Evolutionary conservation across 306 rosid genomes (phyloP).

Genomic region (Adenanthera pavonina): DNA sequence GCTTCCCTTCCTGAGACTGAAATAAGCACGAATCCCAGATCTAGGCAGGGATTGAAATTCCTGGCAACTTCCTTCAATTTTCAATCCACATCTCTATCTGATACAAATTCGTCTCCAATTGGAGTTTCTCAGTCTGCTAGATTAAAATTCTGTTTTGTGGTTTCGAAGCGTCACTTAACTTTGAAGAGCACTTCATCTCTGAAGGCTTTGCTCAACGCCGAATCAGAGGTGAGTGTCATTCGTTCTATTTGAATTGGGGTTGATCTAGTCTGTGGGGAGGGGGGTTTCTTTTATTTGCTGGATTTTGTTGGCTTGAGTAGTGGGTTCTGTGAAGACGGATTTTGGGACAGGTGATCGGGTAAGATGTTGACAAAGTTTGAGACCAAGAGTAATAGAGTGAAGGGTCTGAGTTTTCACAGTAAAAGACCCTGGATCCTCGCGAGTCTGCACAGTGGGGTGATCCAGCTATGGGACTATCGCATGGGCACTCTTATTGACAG

Average conservation of each 20-base stretch:
- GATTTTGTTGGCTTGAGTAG: background rate
- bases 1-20: background rate
- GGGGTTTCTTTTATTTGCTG: background rate
- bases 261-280: constrained; percentile 1
- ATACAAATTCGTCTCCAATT: constrained; percentile 6
- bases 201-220: constrained; percentile 14
- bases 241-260: background rate
- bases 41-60: background rate
- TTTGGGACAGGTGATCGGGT: constrained; percentile 5
- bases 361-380: constrained; percentile 97
- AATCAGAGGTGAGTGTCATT: constrained; percentile 1
- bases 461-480: constrained; percentile 98
- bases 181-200: constrained; percentile 12
- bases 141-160: background rate
- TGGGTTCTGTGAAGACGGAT: background rate
- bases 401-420: constrained; percentile 94
- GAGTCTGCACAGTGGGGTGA: constrained; percentile 99
- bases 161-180: constrained; percentile 8
- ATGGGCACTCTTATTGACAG: constrained; percentile 96
- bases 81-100: background rate
- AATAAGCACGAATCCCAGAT: background rate
- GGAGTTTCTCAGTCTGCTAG: background rate
- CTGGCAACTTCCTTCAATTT: background rate
- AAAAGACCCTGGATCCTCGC: constrained; percentile 99
- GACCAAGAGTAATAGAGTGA: constrained; percentile 97